Evolutionary conservation across 208 protist genomes (phyloP).

Genomic region (Leishmania tropica): DNA sequence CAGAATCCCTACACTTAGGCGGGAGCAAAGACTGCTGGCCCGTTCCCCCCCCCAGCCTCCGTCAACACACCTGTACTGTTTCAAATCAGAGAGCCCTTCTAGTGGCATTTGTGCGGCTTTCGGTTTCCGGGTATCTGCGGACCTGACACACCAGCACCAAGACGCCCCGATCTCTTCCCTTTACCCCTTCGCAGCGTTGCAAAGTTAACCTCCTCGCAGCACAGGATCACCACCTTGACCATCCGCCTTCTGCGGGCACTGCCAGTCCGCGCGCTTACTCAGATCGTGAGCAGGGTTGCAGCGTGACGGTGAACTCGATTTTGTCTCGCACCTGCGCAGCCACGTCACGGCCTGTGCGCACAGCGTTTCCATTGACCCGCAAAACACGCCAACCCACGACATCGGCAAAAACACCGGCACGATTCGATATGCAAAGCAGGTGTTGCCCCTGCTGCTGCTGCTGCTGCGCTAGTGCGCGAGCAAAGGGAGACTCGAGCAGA

Average conservation of each 20-base stretch:
- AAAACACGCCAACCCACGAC: constrained; percentile 42
- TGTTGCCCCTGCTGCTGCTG: no score
- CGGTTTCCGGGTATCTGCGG: neutral
- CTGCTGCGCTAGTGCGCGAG: constrained; percentile 9
- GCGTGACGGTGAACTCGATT: constrained; percentile 6
- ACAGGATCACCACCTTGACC: neutral
- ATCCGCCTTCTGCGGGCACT: neutral
- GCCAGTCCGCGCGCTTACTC: neutral
- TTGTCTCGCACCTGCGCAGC: constrained; percentile 35
- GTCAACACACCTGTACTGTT: neutral
- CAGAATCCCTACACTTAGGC: neutral
- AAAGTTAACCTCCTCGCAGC: neutral
- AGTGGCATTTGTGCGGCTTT: neutral
- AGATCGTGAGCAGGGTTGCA: neutral
- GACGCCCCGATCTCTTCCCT: neutral
- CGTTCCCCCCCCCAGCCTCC: neutral
- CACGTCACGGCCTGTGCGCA: constrained; percentile 36
- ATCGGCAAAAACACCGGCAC: constrained; percentile 6
- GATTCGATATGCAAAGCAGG: no score
- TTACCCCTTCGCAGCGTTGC: neutral
- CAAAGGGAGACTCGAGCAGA: constrained; percentile 30
- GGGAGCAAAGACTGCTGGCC: neutral
- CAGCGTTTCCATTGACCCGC: constrained; percentile 33
- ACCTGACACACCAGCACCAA: neutral
- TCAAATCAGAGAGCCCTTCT: neutral